Evolutionary conservation across 805 yeast genomes (phyloP), one percentile per base, ranked within the genome.

Genomic region (Torulaspora indica): DNA sequence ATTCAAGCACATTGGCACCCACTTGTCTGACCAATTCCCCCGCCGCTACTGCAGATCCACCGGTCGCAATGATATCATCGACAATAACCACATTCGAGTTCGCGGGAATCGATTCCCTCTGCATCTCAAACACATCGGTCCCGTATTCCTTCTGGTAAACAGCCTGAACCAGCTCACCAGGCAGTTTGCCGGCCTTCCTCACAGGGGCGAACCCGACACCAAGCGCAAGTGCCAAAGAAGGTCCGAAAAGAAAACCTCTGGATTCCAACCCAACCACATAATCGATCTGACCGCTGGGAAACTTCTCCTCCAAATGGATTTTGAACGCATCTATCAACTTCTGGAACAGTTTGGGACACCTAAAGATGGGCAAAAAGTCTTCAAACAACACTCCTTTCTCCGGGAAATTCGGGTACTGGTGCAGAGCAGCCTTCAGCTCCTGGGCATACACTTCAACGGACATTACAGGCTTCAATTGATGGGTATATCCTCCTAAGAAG

Each of bases 21-120:
- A 81, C 74, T 65, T 76, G 70, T 54, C 63, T 61, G 40, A 88
- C 84, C 53, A 93, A 76, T 60, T 87, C 83, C 47, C 95, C 97
- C 33, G 98, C 98, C 47, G 95, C 96, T 44, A 71, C 69, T 20
- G 98, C 98, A 56, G 95, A 84, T 31, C 99, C 99, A 51, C 98
- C 98, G 30, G 98, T 93, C 39, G 98, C 98, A 64, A 93, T 84
- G 58, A 93, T 89, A 62, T 93, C 99, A 68, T 93, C 99, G 30
- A 93, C 95, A 53, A 93, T 76, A 30, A 91, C 71, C 23, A 93
- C 93, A 46, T 76, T 85, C 38, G 95, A 77, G 30, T 91, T 95
- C 50, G 75, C 74, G 53, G 87, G 83, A 54, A 93, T 79, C 29
- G 91, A 79, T 44, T 77, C 90, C 51, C 75, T 72, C 72, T 93